Evolutionary conservation across 306 rosid species (phyloP).

Genomic region (Quercus parvula): DNA sequence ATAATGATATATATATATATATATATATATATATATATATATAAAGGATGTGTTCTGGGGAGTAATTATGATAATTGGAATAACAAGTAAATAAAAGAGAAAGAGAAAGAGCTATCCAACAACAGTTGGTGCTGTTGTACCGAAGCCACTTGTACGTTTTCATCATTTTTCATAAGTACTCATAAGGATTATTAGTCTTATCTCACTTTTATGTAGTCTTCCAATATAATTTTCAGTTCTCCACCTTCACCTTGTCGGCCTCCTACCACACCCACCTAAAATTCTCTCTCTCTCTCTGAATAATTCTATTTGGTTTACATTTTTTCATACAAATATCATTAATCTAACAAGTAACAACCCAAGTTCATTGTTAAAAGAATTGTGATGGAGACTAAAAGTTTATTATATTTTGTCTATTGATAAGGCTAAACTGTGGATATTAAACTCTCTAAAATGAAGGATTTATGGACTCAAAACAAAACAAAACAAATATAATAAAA

Average conservation of each 20-base stretch:
- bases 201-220: constrained; percentile 16
- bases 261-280: constrained; percentile 4
- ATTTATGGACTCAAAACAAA: no score
- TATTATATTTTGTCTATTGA: no score
- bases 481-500: no score
- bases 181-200: not conserved
- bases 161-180: not conserved
- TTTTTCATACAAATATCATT: no score
- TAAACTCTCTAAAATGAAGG: no score
- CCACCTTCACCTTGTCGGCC: constrained; percentile 17
- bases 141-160: constrained; percentile 10
- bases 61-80: not conserved
- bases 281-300: not conserved
- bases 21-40: not conserved
- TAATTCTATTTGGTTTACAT: no score
- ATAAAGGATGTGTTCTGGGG: not conserved
- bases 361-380: no score
- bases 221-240: not conserved
- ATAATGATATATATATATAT: not conserved
- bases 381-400: no score
- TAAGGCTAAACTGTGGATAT: no score
- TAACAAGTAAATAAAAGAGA: not conserved
- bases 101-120: constrained; percentile 1
- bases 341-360: no score
- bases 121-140: constrained; percentile 22